A percentile compares a stretch with the other conserved stretches of the same genome.
phyloP scores from a whole-genome alignment of 2,329 filamentous ascomycete genomes.

The Fusarium domesticum region DNA sequence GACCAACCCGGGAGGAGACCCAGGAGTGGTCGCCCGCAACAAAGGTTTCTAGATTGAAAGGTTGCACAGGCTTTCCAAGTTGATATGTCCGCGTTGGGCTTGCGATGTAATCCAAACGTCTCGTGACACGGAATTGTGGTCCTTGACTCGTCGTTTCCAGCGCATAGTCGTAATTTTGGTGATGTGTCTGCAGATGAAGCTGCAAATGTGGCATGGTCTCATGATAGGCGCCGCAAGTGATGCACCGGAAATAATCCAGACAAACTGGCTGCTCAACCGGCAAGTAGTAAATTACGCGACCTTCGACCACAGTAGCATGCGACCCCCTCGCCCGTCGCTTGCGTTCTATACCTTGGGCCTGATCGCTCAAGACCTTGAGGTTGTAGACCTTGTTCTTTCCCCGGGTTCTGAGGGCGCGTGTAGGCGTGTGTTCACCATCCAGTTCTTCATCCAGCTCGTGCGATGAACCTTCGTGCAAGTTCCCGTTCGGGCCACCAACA shows the following conservation, averaged over 20 bases:
- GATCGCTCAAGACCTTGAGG: constrained; percentile 56
- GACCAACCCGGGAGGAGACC: constrained; percentile 42
- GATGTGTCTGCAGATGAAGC: constrained; percentile 45
- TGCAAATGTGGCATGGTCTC: constrained; percentile 47
- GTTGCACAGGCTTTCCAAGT: constrained; percentile 41
- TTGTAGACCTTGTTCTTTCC: constrained; percentile 55
- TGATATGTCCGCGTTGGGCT: constrained; percentile 40
- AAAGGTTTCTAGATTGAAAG: constrained; percentile 45
- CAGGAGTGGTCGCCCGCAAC: constrained; percentile 47
- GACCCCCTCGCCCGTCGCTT: constrained; percentile 36
- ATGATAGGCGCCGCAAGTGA: constrained; percentile 49
- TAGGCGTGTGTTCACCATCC: constrained; percentile 50
- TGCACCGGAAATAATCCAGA: constrained; percentile 50
- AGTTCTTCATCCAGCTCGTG: constrained; percentile 45
- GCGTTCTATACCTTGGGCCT: constrained; percentile 52
- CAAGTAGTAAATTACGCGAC: constrained; percentile 45
- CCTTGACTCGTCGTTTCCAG: constrained; percentile 37
- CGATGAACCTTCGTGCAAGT: constrained; percentile 28
- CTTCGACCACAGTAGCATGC: constrained; percentile 34
- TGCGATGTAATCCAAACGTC: constrained; percentile 25
- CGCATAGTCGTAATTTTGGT: constrained; percentile 46
- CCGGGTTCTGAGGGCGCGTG: constrained; percentile 48
- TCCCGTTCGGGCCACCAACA: constrained; percentile 4
- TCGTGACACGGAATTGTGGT: constrained; percentile 41
- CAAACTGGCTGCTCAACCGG: constrained; percentile 44